Evolutionary conservation across 2,329 filamentous ascomycete genomes (phyloP), one percentile per base, ranked within the genome.

Genomic region (Paecilomyces niveus): DNA sequence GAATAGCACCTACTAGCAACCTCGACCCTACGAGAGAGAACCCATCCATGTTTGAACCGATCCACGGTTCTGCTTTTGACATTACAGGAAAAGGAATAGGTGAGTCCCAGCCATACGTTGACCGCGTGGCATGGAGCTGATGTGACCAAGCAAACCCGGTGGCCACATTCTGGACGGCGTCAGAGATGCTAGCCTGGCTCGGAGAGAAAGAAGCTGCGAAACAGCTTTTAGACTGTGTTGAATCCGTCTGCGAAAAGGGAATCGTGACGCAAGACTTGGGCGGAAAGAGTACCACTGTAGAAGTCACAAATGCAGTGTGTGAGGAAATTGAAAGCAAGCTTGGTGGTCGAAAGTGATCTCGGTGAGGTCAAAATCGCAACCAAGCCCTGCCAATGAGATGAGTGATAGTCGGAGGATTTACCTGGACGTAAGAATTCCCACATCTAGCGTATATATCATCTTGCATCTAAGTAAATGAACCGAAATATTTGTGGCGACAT

Each of bases 1-100:
- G 88, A 8, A 89, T 90, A 59, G 87, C 87, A 3, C 86, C 87
- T 2, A 89, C 86, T 0, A 84, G 80, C 54, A 89, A 89, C 64
- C 76, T 89, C 1, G 86, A 89, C 63, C 86, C 87, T 1, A 85
- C 81, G 2, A 75, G 83, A 15, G 67, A 80, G 62, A 81, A 84
- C 60, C 85, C 85, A 0, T 84, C 80, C 59, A 81, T 87, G 74
- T 87, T 86, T 60, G 84, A 86, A 72, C 83, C 85, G 11, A 83
- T 86, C 35, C 85, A 87, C 61, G 85, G 85, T 9, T 84, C 80
- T 29, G 85, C 84, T 0, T 85, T 84, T 3, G 85, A 88, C 61
- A 87, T 88, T 57, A 83, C 82, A 0, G 85, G 86, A 2, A 82
- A 84, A 65, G 84, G 84, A 0, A 76, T 85, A 29, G 63, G 63